phyloP scores from a whole-genome alignment of 176 grass and related monocot species.

The Areca catechu region DNA sequence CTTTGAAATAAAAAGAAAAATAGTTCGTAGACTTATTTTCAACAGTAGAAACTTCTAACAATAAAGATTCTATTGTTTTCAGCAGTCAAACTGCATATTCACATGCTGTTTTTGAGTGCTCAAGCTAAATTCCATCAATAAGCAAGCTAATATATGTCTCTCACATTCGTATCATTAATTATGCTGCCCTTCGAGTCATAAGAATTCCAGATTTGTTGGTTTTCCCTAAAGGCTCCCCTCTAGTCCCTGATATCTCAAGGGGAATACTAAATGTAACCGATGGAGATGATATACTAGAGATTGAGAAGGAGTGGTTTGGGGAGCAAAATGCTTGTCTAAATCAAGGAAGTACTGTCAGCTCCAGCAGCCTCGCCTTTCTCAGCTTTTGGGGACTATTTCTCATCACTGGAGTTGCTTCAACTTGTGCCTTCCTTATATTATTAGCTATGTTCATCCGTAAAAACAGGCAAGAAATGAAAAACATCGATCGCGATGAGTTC shows the following conservation, averaged over 20 bases:
- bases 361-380: conserved; percentile 25
- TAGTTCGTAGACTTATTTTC: no score
- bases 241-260: conserved; percentile 32
- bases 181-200: neutral
- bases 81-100: no score
- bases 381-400: conserved; percentile 44
- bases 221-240: conserved; percentile 30
- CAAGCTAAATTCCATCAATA: no score
- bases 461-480: conserved; percentile 12
- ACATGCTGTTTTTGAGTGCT: no score
- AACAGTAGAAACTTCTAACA: no score
- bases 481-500: no score
- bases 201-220: neutral
- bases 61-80: no score
- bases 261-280: conserved; percentile 52
- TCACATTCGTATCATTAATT: neutral
- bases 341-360: neutral
- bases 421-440: conserved; percentile 25
- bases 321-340: conserved; percentile 18
- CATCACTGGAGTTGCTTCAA: conserved; percentile 29
- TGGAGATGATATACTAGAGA: conserved; percentile 18
- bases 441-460: conserved; percentile 24
- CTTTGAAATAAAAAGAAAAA: no score
- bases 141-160: no score
- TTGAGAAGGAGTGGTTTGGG: conserved; percentile 43